phyloP scores from a whole-genome alignment of 495 filamentous ascomycete species.

The Bathelium albidoporum region DNA sequence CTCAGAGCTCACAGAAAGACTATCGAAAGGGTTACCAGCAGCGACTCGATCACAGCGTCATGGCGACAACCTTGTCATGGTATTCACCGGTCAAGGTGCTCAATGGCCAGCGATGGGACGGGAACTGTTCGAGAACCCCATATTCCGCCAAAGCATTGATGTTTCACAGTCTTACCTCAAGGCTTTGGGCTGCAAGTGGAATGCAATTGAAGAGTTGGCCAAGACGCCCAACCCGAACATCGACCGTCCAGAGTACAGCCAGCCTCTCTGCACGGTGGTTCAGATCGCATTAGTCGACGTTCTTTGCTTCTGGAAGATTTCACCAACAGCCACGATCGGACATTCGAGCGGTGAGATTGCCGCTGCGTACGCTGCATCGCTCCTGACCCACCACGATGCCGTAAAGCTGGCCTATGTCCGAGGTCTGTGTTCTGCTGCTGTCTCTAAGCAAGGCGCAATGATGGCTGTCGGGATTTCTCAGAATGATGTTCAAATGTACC shows the following conservation, averaged over 20 bases:
- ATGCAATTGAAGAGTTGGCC: too few relatives aligned
- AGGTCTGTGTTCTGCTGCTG: conserved; percentile 12
- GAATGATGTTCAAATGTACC: neutral
- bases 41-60: too few relatives aligned
- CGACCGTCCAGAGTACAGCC: conserved; percentile 7
- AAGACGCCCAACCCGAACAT: too few relatives aligned
- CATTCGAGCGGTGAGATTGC: conserved; percentile 57
- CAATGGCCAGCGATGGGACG: too few relatives aligned
- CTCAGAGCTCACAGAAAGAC: too few relatives aligned
- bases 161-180: conserved; percentile 18
- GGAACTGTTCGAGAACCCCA: conserved; percentile 25
- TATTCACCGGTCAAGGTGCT: too few relatives aligned
- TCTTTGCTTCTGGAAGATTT: conserved; percentile 22
- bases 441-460: conserved; percentile 13
- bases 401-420: conserved; percentile 34
- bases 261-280: conserved; percentile 22
- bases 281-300: conserved; percentile 21
- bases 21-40: too few relatives aligned
- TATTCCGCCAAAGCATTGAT: conserved; percentile 29
- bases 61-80: too few relatives aligned
- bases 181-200: neutral
- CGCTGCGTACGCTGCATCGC: conserved; percentile 48
- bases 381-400: conserved; percentile 36
- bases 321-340: conserved; percentile 37
- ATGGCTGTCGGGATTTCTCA: conserved; percentile 16